Base-by-base conservation (phyloP, 2,329 filamentous ascomycete genomes). In the Aspergillus ustus region DNA sequence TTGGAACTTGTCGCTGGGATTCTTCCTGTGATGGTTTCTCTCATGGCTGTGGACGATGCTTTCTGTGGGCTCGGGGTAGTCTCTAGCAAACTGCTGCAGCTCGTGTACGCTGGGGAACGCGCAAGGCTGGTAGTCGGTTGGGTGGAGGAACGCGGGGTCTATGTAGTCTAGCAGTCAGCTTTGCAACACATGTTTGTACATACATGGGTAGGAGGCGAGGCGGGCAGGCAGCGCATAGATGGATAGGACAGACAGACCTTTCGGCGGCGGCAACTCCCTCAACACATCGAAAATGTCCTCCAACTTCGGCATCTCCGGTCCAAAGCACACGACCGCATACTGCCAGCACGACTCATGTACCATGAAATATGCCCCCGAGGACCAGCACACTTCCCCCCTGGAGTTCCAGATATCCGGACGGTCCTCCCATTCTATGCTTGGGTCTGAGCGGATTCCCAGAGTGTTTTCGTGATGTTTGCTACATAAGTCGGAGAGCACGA, bases 51-150 rank as follows among this genome's bases (percentile, higher is more conserved):
- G n/a, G n/a, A n/a, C n/a, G n/a, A 9, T 17, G 2, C n/a, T 25
- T n/a, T 19, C n/a, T 6, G 20, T 17, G 40, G 45, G n/a, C 17
- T 52, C 29, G 13, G 63, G 45, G 5, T 56, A 28, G 5, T 52
- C 44, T 58, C 22, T 65, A 28, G 37, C 31, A 17, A 28, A 29
- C 34, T 20, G 25, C 28, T 58, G 54, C 5, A 65, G 45, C 31
- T 63, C 57, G 1, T 60, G 34, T 19, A 59, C 9, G 15, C 20
- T 52, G 6, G 51, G 45, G 15, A 45, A 20, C 9, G n/a, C n/a
- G 7, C 56, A 58, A 2, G 56, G 56, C 9, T 52, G 37, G 25
- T 58, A 58, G 6, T 58, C 17, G 7, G 11, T 44, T 9, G 29
- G 31, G 6, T 28, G 13, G 7, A 19, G 17, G 28, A n/a, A 29